These are phyloP conservation scores for Rutstroemia sp. DNA, from an alignment of 2,329 filamentous ascomycete species.

Conservation along the genomic window DNA sequence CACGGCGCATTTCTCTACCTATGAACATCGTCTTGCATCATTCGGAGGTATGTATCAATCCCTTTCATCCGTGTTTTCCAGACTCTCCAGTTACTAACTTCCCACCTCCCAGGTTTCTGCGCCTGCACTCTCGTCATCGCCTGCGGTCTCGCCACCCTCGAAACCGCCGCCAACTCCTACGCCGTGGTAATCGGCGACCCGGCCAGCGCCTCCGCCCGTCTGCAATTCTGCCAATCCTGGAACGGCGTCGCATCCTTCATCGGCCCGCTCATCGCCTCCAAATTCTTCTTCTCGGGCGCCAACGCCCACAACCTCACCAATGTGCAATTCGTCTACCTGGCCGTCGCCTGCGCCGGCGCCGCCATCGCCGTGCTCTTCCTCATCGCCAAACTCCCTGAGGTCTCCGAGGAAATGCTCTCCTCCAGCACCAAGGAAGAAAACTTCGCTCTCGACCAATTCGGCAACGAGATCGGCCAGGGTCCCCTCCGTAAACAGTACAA, in stretches of 20 bases:
- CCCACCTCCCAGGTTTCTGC: constrained; percentile 44
- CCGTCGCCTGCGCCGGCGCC: constrained; percentile 66
- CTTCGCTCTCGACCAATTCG: constrained; percentile 50
- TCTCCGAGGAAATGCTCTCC: constrained; percentile 38
- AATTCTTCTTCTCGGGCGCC: constrained; percentile 57
- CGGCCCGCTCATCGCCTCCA: constrained; percentile 65
- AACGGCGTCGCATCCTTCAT: constrained; percentile 69
- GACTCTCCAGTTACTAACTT: too few relatives aligned
- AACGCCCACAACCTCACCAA: constrained; percentile 62
- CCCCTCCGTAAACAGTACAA: constrained; percentile 65
- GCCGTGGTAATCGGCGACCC: constrained; percentile 63
- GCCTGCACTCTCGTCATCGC: constrained; percentile 67
- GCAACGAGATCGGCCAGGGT: constrained; percentile 35
- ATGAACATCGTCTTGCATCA: constrained; percentile 46
- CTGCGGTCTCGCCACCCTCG: constrained; percentile 67
- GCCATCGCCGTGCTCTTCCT: constrained; percentile 60
- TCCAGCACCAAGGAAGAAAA: constrained; percentile 27
- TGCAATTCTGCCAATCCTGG: constrained; percentile 68
- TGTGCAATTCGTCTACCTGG: constrained; percentile 81
- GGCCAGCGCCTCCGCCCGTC: constrained; percentile 63
- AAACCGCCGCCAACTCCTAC: constrained; percentile 74
- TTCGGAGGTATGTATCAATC: constrained; percentile 48
- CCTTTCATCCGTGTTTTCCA: too few relatives aligned
- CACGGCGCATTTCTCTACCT: constrained; percentile 57
- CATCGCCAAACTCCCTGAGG: constrained; percentile 56